phyloP scores from a whole-genome alignment of 2,329 filamentous ascomycete genomes.

The Ophiostoma himal-ulmi region DNA sequence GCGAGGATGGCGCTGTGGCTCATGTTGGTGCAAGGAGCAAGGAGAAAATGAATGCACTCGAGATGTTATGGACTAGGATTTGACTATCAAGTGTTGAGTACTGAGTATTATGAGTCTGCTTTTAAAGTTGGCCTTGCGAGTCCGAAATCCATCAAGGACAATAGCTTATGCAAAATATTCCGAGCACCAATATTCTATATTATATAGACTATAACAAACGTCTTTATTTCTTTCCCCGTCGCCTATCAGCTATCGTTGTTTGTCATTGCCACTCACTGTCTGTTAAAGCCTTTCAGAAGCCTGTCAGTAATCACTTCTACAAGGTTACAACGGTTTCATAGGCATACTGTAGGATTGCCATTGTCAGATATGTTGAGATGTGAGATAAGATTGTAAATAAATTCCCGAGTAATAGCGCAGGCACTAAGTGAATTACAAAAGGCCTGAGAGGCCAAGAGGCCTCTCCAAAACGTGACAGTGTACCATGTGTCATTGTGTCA shows the following conservation, averaged over 20 bases:
- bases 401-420: background rate
- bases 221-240: background rate
- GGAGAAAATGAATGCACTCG: background rate
- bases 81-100: background rate
- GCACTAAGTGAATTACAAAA: background rate
- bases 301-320: conserved; percentile 3
- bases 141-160: background rate
- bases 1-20: background rate
- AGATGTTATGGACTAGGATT: background rate
- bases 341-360: background rate
- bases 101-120: background rate
- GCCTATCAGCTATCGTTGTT: background rate
- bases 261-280: background rate
- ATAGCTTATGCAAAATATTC: background rate
- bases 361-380: background rate
- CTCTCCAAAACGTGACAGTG: background rate
- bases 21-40: background rate
- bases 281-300: background rate
- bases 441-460: background rate
- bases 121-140: background rate
- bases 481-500: conserved; percentile 4
- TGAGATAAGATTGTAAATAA: background rate
- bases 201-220: background rate
- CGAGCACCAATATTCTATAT: background rate
- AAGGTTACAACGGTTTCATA: background rate